Evolutionary conservation across 1,139 yeast genomes (phyloP), one percentile per base, ranked within the genome.

Genomic region (Schwanniomyces etchellsii): DNA sequence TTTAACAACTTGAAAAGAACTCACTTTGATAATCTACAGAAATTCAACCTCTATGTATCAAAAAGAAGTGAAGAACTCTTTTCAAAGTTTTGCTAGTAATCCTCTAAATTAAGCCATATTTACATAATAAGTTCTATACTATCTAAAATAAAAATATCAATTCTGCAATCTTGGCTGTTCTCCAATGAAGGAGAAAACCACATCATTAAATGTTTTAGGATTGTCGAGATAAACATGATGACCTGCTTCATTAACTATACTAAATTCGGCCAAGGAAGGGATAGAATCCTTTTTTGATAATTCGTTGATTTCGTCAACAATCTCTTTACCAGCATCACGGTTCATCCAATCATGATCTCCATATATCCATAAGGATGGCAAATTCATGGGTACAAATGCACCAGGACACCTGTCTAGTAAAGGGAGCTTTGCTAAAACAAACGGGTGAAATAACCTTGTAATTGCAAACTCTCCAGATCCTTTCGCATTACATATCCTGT

Each of bases 171-270:
- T 9, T 9, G 9, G n/a, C 9, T 18, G 9, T 18, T 35, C 52
- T 5, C 44, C 38, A 26, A 72, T 44, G 40, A 75, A 79, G 5
- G 61, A 51, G 27, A 68, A 46, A 3, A 81, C 60, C 26, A 60
- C 55, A 9, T 45, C 39, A 13, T 58, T 55, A 32, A 56, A 55
- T 10, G 39, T 49, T 5, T 42, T 44, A 4, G 81, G 79, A 40
- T 85, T 84, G 50, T 85, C 95, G 37, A 85, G 57, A 45, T 83
- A 83, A 34, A 85, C 53, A 52, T 85, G 91, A 49, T 85, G 95
- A 1, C 95, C 91, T 2, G 89, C 77, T 30, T 71, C 59, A 2
- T 63, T 50, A 1, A 83, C 59, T 6, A 74, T 59, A 11, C 54
- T 56, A 36, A 70, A 77, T 4, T 40, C 28, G 2, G 70, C 63